phyloP scores from a whole-genome alignment of 768 basidiomycete genomes.

The Boletus rufocinnamomeus region DNA sequence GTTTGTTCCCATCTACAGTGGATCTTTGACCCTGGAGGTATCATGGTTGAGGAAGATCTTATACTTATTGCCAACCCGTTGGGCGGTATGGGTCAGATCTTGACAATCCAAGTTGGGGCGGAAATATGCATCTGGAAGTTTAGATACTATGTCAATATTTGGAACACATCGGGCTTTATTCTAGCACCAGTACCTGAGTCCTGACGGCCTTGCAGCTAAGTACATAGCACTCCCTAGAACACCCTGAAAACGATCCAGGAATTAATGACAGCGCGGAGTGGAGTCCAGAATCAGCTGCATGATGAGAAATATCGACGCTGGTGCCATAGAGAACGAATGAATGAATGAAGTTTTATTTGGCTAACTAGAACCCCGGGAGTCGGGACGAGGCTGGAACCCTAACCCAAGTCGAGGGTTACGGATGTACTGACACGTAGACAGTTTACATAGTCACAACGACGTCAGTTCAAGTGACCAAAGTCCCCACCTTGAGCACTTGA shows the following conservation, averaged over 20 bases:
- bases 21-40: background rate
- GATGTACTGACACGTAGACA: slow-evolving; percentile 27
- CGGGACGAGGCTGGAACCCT: slow-evolving; percentile 8
- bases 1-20: background rate
- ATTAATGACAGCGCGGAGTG: background rate
- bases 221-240: background rate
- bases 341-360: no score
- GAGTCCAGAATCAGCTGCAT: background rate
- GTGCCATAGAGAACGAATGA: background rate
- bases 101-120: background rate
- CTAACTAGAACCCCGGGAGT: no score
- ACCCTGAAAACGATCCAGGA: background rate
- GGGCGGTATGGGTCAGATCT: background rate
- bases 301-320: background rate
- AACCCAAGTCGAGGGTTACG: slow-evolving; percentile 24
- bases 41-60: background rate
- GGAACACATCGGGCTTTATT: background rate
- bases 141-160: background rate
- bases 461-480: background rate
- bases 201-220: background rate
- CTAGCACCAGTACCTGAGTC: background rate
- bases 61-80: background rate
- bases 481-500: background rate
- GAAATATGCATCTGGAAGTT: background rate
- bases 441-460: background rate